These are phyloP conservation scores for Tricholoma hemisulphureum DNA, from an alignment of 768 basidiomycete species.

Conservation along the genomic window DNA sequence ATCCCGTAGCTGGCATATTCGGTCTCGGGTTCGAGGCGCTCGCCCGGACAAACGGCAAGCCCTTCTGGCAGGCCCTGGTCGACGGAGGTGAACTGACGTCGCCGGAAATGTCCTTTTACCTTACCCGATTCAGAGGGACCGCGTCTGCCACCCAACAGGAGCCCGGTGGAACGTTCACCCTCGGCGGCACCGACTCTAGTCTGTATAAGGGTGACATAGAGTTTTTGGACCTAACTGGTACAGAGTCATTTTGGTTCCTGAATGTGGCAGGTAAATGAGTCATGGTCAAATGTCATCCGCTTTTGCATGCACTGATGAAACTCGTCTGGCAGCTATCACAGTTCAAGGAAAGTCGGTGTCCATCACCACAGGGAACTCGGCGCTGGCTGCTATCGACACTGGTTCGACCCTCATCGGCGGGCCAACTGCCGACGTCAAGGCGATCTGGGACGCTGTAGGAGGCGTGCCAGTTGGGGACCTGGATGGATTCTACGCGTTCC, in stretches of 20 bases:
- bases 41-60: constrained; percentile 51
- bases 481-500: constrained; percentile 70
- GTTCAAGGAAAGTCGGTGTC: constrained; percentile 53
- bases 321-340: constrained; percentile 45
- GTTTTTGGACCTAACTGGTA: constrained; percentile 47
- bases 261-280: constrained; percentile 44
- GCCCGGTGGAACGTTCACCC: constrained; percentile 68
- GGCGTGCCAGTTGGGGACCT: constrained; percentile 37
- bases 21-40: constrained; percentile 69
- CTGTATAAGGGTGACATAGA: constrained; percentile 72
- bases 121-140: constrained; percentile 50
- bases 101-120: constrained; percentile 64
- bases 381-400: constrained; percentile 85
- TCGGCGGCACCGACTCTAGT: constrained; percentile 62
- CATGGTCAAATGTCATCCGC: background rate
- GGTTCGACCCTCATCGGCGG: constrained; percentile 94
- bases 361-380: constrained; percentile 39
- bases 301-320: constrained; percentile 5
- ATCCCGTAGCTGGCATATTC: constrained; percentile 66
- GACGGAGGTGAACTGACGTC: constrained; percentile 39
- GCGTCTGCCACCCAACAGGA: constrained; percentile 32
- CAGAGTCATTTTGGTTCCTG: constrained; percentile 62
- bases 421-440: constrained; percentile 56
- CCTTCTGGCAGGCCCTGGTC: constrained; percentile 66
- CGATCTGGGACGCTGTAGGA: constrained; percentile 68